These are phyloP conservation scores for Alternaria arborescens DNA, from an alignment of 2,329 filamentous ascomycete species.

Conservation along the genomic window DNA sequence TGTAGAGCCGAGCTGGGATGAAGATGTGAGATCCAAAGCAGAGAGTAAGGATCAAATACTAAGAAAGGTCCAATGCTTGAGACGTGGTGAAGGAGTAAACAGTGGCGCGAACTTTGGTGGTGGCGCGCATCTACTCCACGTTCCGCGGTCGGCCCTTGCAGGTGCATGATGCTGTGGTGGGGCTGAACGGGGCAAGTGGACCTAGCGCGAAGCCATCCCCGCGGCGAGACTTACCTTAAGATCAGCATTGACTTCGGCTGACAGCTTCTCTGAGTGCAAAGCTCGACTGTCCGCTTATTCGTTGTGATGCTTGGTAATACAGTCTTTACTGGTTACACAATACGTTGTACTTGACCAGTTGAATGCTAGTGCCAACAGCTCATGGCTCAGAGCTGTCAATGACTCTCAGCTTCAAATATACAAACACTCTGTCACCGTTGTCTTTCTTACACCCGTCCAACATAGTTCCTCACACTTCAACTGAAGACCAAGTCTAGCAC, in stretches of 20 bases:
- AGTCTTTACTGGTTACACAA: neutral
- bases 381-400: neutral
- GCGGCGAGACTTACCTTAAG: neutral
- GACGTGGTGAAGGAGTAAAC: neutral
- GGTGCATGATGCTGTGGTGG: conserved; percentile 36
- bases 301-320: neutral
- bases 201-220: conserved; percentile 3
- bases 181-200: conserved; percentile 31
- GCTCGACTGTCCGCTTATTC: neutral
- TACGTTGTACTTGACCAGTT: neutral
- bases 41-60: neutral
- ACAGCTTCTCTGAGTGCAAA: neutral
- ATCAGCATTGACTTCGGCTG: neutral
- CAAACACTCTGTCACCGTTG: neutral
- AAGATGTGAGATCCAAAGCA: too few relatives aligned
- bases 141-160: conserved; percentile 12
- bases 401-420: neutral
- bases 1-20: neutral
- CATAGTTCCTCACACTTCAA: neutral
- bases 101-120: conserved; percentile 1
- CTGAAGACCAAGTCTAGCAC: neutral
- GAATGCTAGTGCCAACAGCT: neutral
- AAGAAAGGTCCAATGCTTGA: neutral
- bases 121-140: conserved; percentile 9
- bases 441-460: neutral